phyloP scores from a whole-genome alignment of 768 basidiomycete species.

The Russula sp. region DNA sequence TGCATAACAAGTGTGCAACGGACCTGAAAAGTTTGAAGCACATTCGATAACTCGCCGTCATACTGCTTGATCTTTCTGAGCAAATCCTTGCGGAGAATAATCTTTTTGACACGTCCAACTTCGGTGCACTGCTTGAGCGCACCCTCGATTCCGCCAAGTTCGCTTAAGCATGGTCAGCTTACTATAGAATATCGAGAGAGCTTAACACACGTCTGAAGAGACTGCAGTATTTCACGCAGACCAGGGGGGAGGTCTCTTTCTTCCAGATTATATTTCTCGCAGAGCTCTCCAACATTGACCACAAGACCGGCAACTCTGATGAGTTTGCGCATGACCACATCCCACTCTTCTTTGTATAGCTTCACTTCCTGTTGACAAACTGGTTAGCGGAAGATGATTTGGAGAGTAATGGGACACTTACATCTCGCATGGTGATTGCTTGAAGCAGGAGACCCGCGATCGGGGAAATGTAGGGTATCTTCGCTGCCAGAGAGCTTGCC shows the following conservation, averaged over 20 bases:
- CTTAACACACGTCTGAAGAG: not conserved
- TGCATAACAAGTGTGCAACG: not conserved
- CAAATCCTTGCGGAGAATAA: not conserved
- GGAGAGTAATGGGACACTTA: not conserved
- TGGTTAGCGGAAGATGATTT: not conserved
- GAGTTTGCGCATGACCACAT: not conserved
- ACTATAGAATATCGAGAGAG: not conserved
- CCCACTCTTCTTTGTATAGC: not conserved
- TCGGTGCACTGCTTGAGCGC: not conserved
- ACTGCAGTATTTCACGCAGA: not conserved
- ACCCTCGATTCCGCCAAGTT: not conserved
- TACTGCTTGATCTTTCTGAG: not conserved
- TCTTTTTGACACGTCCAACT: not conserved
- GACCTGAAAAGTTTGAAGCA: constrained; percentile 1
- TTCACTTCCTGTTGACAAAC: not conserved
- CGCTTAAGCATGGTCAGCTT: not conserved
- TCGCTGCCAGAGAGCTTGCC: not conserved
- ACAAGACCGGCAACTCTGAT: not conserved
- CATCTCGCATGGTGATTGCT: not conserved
- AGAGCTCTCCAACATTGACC: not conserved
- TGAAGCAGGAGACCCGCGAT: no score
- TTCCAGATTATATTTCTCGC: not conserved
- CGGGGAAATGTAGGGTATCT: not conserved
- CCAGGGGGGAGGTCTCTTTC: not conserved
- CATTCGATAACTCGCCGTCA: not conserved